Conservation (phyloP, 176 grass and related monocot genomes). For the Oryza glaberrima region DNA sequence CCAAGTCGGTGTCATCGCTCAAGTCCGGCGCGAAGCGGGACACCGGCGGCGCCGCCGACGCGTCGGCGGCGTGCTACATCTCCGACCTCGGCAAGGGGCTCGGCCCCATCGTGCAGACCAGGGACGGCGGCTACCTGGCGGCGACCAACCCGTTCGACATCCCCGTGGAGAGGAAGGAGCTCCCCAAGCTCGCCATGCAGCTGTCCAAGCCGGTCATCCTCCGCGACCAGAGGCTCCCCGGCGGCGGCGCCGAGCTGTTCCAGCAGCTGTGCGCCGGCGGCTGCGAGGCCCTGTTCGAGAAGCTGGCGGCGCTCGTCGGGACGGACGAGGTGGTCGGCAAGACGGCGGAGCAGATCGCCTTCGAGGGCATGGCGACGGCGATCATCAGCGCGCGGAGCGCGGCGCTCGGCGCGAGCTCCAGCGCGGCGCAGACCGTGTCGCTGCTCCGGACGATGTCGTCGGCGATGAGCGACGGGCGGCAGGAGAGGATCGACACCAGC, state of each 20-base stretch:
- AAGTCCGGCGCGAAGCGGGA: conserved; percentile 32
- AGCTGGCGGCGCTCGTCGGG: conserved; percentile 49
- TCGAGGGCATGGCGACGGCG: conserved; percentile 87
- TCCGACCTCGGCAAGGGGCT: conserved; percentile 88
- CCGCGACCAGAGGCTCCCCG: conserved; percentile 46
- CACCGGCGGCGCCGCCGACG: conserved; percentile 10
- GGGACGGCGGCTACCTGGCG: conserved; percentile 81
- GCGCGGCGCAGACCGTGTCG: conserved; percentile 59
- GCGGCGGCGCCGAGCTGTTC: conserved; percentile 74
- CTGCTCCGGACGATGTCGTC: conserved; percentile 63
- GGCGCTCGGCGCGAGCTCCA: conserved; percentile 65
- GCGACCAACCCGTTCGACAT: conserved; percentile 85
- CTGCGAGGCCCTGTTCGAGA: conserved; percentile 43
- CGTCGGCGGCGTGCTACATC: conserved; percentile 43
- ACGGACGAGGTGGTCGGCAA: conserved; percentile 88
- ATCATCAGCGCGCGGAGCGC: conserved; percentile 74
- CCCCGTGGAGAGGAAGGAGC: conserved; percentile 59
- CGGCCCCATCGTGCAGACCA: conserved; percentile 74
- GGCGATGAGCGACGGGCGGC: conserved; percentile 58
- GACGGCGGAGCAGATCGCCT: conserved; percentile 88
- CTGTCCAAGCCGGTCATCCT: conserved; percentile 83
- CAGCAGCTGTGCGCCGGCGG: conserved; percentile 57
- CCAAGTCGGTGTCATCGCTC: conserved; percentile 35
- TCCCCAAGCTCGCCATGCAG: conserved; percentile 90
- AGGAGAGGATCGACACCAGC: conserved; percentile 70